A percentile compares a stretch with the other conserved stretches of the same genome.
Conservation (phyloP, 371 early-diverging fungal species). For the Mucor circinelloides region DNA sequence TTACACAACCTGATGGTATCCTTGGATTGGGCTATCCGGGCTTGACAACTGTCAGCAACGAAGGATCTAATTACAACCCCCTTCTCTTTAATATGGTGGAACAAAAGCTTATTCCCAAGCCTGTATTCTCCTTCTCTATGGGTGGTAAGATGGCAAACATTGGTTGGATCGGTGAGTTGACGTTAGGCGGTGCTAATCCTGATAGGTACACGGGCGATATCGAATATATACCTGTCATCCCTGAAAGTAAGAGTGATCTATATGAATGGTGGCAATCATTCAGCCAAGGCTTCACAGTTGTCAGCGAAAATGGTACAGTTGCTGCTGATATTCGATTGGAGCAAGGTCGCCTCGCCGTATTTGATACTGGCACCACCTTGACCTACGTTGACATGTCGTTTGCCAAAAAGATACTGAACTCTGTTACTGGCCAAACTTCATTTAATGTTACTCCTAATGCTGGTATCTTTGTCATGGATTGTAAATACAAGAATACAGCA, state of each 20-base stretch:
- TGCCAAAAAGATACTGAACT: slow-evolving; percentile 18
- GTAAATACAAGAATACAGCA: slow-evolving; percentile 7
- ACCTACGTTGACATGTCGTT: slow-evolving; percentile 21
- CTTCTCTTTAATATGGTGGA: slow-evolving; percentile 25
- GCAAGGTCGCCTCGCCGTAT: slow-evolving; percentile 19
- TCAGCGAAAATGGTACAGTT: neutral
- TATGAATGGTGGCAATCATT: slow-evolving; percentile 17
- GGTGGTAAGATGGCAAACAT: slow-evolving; percentile 1
- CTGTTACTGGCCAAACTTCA: slow-evolving; percentile 11
- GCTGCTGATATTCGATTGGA: neutral
- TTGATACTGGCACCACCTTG: slow-evolving; percentile 39
- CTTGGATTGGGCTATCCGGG: slow-evolving; percentile 34
- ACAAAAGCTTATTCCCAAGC: slow-evolving; percentile 17
- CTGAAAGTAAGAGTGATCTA: neutral
- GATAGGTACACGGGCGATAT: slow-evolving; percentile 22
- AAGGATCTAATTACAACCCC: slow-evolving; percentile 19
- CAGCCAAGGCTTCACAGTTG: slow-evolving; percentile 29
- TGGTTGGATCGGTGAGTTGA: slow-evolving; percentile 29
- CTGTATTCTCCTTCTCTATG: slow-evolving; percentile 34
- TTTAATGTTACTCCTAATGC: neutral
- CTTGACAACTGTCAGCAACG: slow-evolving; percentile 16
- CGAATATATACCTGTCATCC: slow-evolving; percentile 28
- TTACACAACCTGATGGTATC: slow-evolving; percentile 31
- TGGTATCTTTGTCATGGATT: slow-evolving; percentile 25
- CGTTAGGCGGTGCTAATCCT: slow-evolving; percentile 29